Evolutionary conservation across 345 rosid genomes (phyloP).

Genomic region (Anacardium occidentale): DNA sequence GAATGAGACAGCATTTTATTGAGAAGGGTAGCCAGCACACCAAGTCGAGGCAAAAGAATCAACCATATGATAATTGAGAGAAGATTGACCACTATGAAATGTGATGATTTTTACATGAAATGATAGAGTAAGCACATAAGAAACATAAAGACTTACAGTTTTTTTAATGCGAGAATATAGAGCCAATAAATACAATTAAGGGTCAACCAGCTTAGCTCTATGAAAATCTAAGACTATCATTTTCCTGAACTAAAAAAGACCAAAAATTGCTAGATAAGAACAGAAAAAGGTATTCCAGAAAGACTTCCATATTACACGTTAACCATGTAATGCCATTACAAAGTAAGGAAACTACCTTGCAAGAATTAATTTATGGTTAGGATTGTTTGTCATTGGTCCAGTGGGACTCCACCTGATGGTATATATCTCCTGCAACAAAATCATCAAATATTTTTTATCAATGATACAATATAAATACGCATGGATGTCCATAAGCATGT

Average conservation of each 20-base stretch:
- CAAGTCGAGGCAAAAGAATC: constrained; percentile 2
- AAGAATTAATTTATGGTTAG: constrained; percentile 78
- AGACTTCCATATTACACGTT: neutral
- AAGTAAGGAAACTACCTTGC: constrained; percentile 57
- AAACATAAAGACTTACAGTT: neutral
- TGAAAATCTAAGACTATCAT: neutral
- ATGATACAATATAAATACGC: neutral
- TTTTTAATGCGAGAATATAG: neutral
- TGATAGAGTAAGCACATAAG: neutral
- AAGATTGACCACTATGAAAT: neutral
- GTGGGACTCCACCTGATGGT: constrained; percentile 97
- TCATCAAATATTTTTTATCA: neutral
- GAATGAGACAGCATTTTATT: neutral
- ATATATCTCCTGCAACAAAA: constrained; percentile 69
- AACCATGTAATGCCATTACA: neutral
- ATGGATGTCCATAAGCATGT: neutral
- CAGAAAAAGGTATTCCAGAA: neutral
- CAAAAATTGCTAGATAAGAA: neutral
- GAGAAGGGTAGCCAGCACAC: neutral
- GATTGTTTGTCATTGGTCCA: constrained; percentile 87
- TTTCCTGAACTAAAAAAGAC: neutral
- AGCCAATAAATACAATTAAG: neutral
- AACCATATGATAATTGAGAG: neutral
- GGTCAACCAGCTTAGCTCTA: neutral
- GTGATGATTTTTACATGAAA: neutral